Evolutionary conservation across 2,329 filamentous ascomycete genomes (phyloP).

Genomic region (Neonectria punicea): DNA sequence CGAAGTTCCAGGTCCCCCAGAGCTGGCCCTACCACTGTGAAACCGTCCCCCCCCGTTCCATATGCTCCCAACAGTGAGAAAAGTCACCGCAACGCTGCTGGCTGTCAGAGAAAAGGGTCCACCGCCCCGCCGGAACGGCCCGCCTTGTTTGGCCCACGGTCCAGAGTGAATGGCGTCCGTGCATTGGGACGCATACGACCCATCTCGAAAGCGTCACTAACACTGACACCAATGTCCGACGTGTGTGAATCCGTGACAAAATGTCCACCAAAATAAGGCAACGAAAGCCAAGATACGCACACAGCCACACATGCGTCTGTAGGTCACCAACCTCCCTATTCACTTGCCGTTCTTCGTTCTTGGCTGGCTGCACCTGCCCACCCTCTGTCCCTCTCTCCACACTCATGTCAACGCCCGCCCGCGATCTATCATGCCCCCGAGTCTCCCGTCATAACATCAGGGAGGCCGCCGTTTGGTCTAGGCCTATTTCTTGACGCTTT

Average conservation of each 20-base stretch:
- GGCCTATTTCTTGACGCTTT: slow-evolving; percentile 5
- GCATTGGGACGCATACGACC: not conserved
- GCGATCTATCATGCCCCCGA: slow-evolving; percentile 10
- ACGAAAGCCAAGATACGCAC: not conserved
- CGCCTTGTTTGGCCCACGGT: slow-evolving; percentile 26
- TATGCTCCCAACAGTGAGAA: not conserved
- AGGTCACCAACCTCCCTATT: not conserved
- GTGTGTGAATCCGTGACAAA: not conserved
- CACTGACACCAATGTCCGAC: not conserved
- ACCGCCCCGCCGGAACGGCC: slow-evolving; percentile 40
- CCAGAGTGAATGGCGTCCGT: not conserved
- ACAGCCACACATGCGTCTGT: not conserved
- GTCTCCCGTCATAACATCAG: slow-evolving; percentile 6
- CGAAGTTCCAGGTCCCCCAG: no score
- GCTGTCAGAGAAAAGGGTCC: slow-evolving; percentile 4
- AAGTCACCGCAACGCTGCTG: not conserved
- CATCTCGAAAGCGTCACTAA: not conserved
- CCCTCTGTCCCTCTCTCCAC: not conserved
- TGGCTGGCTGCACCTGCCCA: not conserved
- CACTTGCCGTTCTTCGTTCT: not conserved
- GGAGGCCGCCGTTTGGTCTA: slow-evolving; percentile 10
- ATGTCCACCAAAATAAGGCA: not conserved
- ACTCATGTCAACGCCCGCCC: slow-evolving; percentile 3
- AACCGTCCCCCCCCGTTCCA: not conserved
- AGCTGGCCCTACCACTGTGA: not conserved